Percentiles rank a stretch among this genome's conserved stretches.
Conservation (phyloP, 192 early-diverging fungal species). For the Tieghemiomyces parasiticus region DNA sequence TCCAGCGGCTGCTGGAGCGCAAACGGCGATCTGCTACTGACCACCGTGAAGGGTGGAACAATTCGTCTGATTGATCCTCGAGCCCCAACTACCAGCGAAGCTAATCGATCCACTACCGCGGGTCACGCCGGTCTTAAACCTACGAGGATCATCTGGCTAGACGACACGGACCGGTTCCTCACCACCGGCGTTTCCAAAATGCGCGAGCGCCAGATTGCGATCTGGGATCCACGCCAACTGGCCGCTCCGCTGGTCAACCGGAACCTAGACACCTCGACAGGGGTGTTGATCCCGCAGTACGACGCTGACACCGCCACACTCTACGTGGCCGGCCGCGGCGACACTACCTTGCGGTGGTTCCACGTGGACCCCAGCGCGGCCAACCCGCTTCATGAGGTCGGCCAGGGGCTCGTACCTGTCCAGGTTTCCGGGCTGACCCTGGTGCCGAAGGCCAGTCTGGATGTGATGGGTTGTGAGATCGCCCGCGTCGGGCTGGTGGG, state of each 20-base stretch:
- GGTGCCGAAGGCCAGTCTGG: constrained; percentile 46
- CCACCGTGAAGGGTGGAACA: not conserved
- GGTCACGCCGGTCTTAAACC: constrained; percentile 11
- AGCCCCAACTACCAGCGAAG: not conserved
- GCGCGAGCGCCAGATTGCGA: constrained; percentile 45
- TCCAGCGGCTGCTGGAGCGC: constrained; percentile 1
- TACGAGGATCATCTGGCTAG: constrained; percentile 49
- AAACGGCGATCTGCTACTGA: not conserved
- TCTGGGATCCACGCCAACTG: constrained; percentile 64
- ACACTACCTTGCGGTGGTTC: constrained; percentile 48
- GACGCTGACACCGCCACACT: constrained; percentile 70
- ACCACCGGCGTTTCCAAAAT: constrained; percentile 60
- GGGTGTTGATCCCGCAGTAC: constrained; percentile 53
- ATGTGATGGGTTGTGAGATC: constrained; percentile 59
- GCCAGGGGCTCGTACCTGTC: constrained; percentile 16
- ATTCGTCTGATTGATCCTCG: not conserved
- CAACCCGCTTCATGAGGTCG: constrained; percentile 19
- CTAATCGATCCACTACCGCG: not conserved
- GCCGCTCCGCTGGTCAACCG: constrained; percentile 36
- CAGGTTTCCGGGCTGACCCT: constrained; percentile 40
- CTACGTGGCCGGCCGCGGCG: constrained; percentile 55
- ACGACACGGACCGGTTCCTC: constrained; percentile 41
- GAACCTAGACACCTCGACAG: constrained; percentile 49
- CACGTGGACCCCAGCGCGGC: constrained; percentile 32
- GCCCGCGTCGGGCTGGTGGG: constrained; percentile 32